Evolutionary conservation across 768 basidiomycete genomes (phyloP).

Genomic region (Leccinum incarnatum): DNA sequence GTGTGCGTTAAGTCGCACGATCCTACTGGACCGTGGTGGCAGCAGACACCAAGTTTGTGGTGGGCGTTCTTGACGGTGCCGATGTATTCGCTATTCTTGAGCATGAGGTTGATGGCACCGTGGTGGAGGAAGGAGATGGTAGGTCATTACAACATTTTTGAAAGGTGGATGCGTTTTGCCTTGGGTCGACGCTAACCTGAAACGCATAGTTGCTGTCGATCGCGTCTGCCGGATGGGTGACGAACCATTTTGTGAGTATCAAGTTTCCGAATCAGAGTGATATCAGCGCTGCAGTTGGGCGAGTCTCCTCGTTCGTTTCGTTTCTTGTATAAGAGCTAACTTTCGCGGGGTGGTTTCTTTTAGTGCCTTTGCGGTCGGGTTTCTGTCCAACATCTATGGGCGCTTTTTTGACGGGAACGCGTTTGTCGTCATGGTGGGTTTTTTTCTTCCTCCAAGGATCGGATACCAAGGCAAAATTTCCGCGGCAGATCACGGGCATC

Average conservation of each 20-base stretch:
- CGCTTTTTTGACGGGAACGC: constrained; percentile 70
- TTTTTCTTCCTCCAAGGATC: not conserved
- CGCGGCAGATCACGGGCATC: constrained; percentile 62
- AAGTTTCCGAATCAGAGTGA: constrained; percentile 69
- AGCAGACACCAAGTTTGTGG: constrained; percentile 61
- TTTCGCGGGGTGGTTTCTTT: not conserved
- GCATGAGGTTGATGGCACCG: constrained; percentile 62
- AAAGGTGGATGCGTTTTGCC: not conserved
- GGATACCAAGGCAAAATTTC: not conserved
- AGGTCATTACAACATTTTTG: constrained; percentile 15
- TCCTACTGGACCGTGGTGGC: constrained; percentile 66
- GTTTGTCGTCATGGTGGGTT: constrained; percentile 75
- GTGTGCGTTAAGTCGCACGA: constrained; percentile 56
- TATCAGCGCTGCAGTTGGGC: constrained; percentile 76
- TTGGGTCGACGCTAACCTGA: not conserved
- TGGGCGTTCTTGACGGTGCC: constrained; percentile 80
- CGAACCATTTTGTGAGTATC: constrained; percentile 61
- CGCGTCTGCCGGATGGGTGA: constrained; percentile 71
- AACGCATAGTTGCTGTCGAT: constrained; percentile 46
- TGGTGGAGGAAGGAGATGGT: constrained; percentile 57
- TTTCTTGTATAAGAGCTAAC: not conserved
- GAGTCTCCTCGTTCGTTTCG: constrained; percentile 13
- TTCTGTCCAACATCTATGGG: constrained; percentile 75
- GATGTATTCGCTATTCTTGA: constrained; percentile 62
- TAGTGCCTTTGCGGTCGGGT: constrained; percentile 77